Conservation (phyloP, 2,329 filamentous ascomycete species). For the Colletotrichum liaoningense region DNA sequence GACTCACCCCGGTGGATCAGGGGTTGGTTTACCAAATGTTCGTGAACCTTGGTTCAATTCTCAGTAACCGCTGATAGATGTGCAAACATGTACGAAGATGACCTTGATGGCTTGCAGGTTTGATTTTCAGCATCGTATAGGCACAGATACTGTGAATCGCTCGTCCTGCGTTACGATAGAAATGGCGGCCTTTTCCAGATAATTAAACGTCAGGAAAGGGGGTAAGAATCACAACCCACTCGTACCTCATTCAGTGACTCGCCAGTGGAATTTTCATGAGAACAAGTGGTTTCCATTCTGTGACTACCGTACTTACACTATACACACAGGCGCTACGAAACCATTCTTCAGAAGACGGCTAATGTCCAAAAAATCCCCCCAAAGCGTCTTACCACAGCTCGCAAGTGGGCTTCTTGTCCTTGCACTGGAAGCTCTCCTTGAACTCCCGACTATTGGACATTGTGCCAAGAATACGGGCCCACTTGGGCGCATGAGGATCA, state of each 20-base stretch:
- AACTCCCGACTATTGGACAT: conserved; percentile 77
- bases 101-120: neutral
- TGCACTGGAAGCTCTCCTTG: conserved; percentile 74
- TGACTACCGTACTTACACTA: neutral
- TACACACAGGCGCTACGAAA: neutral
- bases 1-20: neutral
- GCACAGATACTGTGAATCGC: neutral
- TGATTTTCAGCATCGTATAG: neutral
- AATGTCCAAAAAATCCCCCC: neutral
- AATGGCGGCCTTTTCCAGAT: neutral
- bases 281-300: conserved; percentile 1
- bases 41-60: neutral
- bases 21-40: neutral
- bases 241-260: neutral
- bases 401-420: conserved; percentile 56
- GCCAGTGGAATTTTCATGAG: neutral
- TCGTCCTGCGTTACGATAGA: neutral
- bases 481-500: conserved; percentile 74
- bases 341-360: neutral
- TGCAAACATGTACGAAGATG: neutral
- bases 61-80: no score
- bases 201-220: neutral
- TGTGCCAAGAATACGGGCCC: conserved; percentile 70
- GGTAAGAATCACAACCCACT: neutral
- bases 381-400: conserved; percentile 29